Base-by-base conservation (phyloP, 2,329 filamentous ascomycete species). In the Zasmidium citrigriseum region DNA sequence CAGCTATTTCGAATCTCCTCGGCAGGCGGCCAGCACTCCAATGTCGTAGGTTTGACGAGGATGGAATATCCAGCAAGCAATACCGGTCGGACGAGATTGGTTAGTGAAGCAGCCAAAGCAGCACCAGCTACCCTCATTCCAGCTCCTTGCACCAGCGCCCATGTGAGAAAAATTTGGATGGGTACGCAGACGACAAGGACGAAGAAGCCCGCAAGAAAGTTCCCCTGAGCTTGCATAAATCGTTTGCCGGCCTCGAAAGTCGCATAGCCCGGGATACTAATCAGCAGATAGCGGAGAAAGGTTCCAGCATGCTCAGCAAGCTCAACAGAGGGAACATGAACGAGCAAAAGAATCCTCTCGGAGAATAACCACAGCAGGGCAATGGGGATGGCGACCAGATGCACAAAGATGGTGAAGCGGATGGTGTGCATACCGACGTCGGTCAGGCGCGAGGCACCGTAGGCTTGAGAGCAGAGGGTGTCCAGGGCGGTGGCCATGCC, bases 171-270 rank as follows among this genome's bases (percentile, higher is more conserved):
- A 1, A 63, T 47, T n/a, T 61, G 64, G 50, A 64, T 56, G 1
- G 64, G 64, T n/a, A 58, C n/a, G 56, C 47, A 59, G 27, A 52
- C 14, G 9, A 62, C 55, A 16, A 63, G 34, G 10, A 56, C 47
- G 34, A 44, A 58, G 65, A 62, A 24, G 20, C 76, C 79, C 1
- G 78, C 79, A 29, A 77, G 78, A 70, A 83, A 84, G 27, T 82
- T 73, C 1, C 82, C 82, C 61, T 84, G 82, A 0, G 82, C 80
- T 64, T 84, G 82, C 2, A 83, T 74, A 60, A 83, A 84, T 0
- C 82, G 74, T 65, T 84, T 85, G 1, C 79, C 73, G 0, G 80
- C 80, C 60, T 84, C 82, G 25, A 84, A 85, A 2, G 76, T 75
- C 1, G 79, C 81, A 55, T 83, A 84, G 2, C 81, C 82, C 0